These are phyloP conservation scores for Scytalidium lignicola DNA, from an alignment of 2,329 filamentous ascomycete species.

Conservation along the genomic window DNA sequence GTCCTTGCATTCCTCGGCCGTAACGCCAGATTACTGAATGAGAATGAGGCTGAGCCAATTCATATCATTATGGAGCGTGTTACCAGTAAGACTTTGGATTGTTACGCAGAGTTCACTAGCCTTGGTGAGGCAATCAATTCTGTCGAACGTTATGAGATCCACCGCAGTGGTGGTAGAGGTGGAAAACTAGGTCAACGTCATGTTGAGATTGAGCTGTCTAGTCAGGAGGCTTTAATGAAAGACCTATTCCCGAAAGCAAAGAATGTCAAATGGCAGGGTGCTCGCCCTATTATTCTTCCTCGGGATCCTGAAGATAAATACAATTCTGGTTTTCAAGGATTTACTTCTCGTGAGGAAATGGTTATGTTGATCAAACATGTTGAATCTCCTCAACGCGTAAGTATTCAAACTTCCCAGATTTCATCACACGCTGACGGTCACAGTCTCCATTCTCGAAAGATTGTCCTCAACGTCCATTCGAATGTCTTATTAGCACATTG, in stretches of 20 bases:
- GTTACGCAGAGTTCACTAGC: conserved; percentile 52
- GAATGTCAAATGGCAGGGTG: conserved; percentile 51
- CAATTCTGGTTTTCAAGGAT: conserved; percentile 53
- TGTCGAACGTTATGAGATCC: conserved; percentile 42
- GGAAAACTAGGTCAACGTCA: conserved; percentile 52
- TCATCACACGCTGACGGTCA: conserved; percentile 6
- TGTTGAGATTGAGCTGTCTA: conserved; percentile 52
- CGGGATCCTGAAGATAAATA: conserved; percentile 28
- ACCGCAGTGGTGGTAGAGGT: conserved; percentile 31
- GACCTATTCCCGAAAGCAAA: conserved; percentile 56
- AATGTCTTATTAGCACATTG: conserved; percentile 57
- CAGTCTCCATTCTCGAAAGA: conserved; percentile 56
- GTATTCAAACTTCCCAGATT: conserved; percentile 24
- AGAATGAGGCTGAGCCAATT: conserved; percentile 46
- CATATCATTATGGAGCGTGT: conserved; percentile 63
- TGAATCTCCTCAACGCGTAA: conserved; percentile 56
- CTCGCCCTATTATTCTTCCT: conserved; percentile 35
- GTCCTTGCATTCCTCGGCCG: conserved; percentile 55
- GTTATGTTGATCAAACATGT: conserved; percentile 59
- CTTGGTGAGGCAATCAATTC: conserved; percentile 48
- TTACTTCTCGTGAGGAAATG: conserved; percentile 58
- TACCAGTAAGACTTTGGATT: conserved; percentile 57
- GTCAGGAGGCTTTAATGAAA: conserved; percentile 52
- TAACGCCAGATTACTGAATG: conserved; percentile 49
- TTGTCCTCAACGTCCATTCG: conserved; percentile 60